Conservation (phyloP, 768 basidiomycete species). For the Tubosaeta sp. region DNA sequence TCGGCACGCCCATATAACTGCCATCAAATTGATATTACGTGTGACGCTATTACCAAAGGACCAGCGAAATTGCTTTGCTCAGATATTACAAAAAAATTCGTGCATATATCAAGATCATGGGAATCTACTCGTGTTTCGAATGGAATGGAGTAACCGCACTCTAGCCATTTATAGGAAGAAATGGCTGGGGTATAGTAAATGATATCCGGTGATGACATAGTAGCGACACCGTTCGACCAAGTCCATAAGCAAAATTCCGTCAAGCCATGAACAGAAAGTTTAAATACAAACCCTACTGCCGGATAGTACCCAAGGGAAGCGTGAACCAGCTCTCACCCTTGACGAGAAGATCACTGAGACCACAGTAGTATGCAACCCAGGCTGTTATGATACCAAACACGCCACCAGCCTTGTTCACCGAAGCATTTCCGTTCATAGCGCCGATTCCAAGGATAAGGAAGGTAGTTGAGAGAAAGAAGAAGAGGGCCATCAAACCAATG, state of each 20-base stretch:
- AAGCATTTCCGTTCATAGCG: slow-evolving; percentile 27
- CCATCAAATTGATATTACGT: not conserved
- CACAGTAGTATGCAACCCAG: slow-evolving; percentile 44
- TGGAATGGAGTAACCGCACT: not conserved
- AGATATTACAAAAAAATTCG: slow-evolving; percentile 1
- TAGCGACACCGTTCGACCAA: not conserved
- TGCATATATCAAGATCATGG: slow-evolving; percentile 1
- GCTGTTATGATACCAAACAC: slow-evolving; percentile 44
- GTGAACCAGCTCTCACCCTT: slow-evolving; percentile 36
- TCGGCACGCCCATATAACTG: not conserved
- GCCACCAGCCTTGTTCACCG: slow-evolving; percentile 39
- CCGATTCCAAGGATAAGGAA: slow-evolving; percentile 45
- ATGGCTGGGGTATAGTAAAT: slow-evolving; percentile 9
- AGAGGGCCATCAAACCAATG: slow-evolving; percentile 44
- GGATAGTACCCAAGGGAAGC: slow-evolving; percentile 36
- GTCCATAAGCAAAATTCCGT: slow-evolving; percentile 1
- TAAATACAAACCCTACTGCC: slow-evolving; percentile 3
- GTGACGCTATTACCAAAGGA: not conserved
- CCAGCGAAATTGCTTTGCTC: not conserved
- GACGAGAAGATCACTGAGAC: slow-evolving; percentile 39
- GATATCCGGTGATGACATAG: not conserved
- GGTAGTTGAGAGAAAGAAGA: slow-evolving; percentile 51
- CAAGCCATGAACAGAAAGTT: not conserved
- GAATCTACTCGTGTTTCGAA: slow-evolving; percentile 1
- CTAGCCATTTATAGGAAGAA: not conserved